phyloP scores from a whole-genome alignment of 768 basidiomycete genomes.

The Boletus huronensis region DNA sequence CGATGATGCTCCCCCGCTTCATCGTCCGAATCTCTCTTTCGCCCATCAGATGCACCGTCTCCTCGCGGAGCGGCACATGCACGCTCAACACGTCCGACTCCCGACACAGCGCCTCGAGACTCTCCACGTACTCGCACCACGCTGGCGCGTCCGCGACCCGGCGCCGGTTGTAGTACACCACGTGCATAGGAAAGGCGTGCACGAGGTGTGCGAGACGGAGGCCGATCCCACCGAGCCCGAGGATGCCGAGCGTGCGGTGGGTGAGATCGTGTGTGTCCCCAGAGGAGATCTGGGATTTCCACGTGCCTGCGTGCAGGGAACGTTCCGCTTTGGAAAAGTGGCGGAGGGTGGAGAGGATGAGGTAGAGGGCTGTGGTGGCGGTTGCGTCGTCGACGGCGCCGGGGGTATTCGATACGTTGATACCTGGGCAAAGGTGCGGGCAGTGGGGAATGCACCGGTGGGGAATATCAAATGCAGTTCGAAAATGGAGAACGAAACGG shows the following conservation, averaged over 20 bases:
- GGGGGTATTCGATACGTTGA: slow-evolving; percentile 84
- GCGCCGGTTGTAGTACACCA: slow-evolving; percentile 75
- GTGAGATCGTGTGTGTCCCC: slow-evolving; percentile 59
- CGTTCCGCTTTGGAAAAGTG: slow-evolving; percentile 67
- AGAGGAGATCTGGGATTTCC: slow-evolving; percentile 54
- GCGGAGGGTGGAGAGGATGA: slow-evolving; percentile 73
- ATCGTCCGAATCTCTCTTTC: slow-evolving; percentile 73
- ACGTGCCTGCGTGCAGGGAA: slow-evolving; percentile 47
- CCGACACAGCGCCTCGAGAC: slow-evolving; percentile 57
- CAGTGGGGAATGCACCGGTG: no score
- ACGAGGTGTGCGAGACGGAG: slow-evolving; percentile 65
- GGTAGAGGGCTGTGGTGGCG: slow-evolving; percentile 82
- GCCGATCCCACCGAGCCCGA: slow-evolving; percentile 79
- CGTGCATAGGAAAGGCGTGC: slow-evolving; percentile 83
- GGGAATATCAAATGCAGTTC: background rate
- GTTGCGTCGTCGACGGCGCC: slow-evolving; percentile 89
- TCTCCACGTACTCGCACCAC: slow-evolving; percentile 77
- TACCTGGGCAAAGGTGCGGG: no score
- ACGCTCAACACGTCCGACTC: slow-evolving; percentile 82
- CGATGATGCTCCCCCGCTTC: slow-evolving; percentile 73
- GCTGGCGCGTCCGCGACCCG: slow-evolving; percentile 55
- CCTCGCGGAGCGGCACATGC: slow-evolving; percentile 73
- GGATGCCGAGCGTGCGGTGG: slow-evolving; percentile 64
- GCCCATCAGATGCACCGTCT: slow-evolving; percentile 72
- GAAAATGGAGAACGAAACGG: background rate